Evolutionary conservation across 2,329 filamentous ascomycete species (phyloP).

Genomic region (Cladosporium velox): DNA sequence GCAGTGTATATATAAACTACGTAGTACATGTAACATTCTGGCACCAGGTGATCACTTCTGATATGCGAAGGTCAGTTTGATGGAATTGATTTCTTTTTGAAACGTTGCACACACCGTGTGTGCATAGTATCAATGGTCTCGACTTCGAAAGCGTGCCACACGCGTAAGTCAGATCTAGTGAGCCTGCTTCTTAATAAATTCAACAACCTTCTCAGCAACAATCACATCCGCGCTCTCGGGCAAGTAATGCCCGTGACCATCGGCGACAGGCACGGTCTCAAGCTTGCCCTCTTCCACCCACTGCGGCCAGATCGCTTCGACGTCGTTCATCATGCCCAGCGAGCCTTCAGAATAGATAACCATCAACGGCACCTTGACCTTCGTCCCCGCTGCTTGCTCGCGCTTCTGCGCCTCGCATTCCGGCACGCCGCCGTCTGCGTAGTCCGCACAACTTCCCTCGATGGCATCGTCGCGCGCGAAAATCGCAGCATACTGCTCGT

Average conservation of each 20-base stretch:
- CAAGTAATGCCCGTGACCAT: conserved; percentile 49
- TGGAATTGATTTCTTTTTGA: not conserved
- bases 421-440: conserved; percentile 45
- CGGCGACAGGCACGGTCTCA: conserved; percentile 37
- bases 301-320: conserved; percentile 46
- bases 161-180: not conserved
- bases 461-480: conserved; percentile 49
- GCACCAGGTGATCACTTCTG: not conserved
- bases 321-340: conserved; percentile 47
- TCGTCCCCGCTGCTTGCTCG: conserved; percentile 49
- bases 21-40: not conserved
- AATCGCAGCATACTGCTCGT: conserved; percentile 47
- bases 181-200: not conserved
- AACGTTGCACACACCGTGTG: too few species aligned
- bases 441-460: conserved; percentile 50
- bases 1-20: not conserved
- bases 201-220: conserved; percentile 32
- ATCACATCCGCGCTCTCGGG: conserved; percentile 48
- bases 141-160: not conserved
- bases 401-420: conserved; percentile 48
- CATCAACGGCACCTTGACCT: conserved; percentile 46
- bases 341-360: conserved; percentile 48
- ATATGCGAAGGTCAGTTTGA: not conserved
- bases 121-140: not conserved
- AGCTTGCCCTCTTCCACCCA: conserved; percentile 46